phyloP scores from a whole-genome alignment of 352 stramenopile genomes.

The Globisporangium acanthophoron region DNA sequence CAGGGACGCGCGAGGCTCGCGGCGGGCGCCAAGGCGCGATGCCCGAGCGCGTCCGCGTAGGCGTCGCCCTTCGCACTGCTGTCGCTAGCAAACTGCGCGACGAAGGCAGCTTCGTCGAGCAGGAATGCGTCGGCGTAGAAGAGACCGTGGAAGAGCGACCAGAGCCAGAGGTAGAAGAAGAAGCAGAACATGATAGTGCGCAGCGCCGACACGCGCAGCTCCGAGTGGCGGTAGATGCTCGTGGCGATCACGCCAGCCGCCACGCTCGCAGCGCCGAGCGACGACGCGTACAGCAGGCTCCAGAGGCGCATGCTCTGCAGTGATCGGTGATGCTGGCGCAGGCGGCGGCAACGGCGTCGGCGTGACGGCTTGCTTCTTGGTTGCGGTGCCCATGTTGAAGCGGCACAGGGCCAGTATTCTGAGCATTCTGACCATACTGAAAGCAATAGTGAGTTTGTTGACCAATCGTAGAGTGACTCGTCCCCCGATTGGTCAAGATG shows the following conservation, averaged over 20 bases:
- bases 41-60: constrained; percentile 29
- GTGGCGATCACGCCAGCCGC: constrained; percentile 32
- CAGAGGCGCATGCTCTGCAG: constrained; percentile 20
- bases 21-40: constrained; percentile 31
- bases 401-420: too few relatives aligned
- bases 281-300: constrained; percentile 39
- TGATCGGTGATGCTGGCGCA: too few relatives aligned
- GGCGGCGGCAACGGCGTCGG: too few relatives aligned
- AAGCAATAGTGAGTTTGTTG: too few relatives aligned
- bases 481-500: too few relatives aligned
- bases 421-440: too few relatives aligned
- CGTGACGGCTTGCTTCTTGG: too few relatives aligned
- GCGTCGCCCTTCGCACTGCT: constrained; percentile 14
- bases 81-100: constrained; percentile 5
- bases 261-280: constrained; percentile 30
- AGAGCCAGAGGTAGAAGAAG: constrained; percentile 58
- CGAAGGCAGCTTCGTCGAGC: constrained; percentile 11
- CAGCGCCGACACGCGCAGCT: constrained; percentile 35
- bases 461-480: too few relatives aligned
- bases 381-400: too few relatives aligned
- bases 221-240: constrained; percentile 27
- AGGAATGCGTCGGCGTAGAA: constrained; percentile 41
- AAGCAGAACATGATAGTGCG: constrained; percentile 51
- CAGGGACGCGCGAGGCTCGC: constrained; percentile 29
- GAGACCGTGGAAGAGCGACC: constrained; percentile 42